Evolutionary conservation across 805 yeast genomes (phyloP), one percentile per base, ranked within the genome.

Genomic region (Blastobotrys chiropterorum): DNA sequence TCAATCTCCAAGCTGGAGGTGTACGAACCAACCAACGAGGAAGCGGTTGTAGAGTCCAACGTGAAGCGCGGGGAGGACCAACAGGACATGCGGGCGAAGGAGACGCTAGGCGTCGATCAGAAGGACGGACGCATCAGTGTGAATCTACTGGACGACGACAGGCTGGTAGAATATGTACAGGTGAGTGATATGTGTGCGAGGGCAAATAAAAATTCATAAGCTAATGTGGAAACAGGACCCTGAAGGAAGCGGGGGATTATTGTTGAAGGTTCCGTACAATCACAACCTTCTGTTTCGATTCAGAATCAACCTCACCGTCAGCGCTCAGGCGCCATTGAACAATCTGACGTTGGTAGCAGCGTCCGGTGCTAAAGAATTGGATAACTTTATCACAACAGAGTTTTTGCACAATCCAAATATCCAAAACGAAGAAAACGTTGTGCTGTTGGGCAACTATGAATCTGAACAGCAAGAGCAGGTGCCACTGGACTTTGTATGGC

Each of bases 371-470:
- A 52, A 54, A 5, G 58, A 62, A 44, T 59, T 69, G 20, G 69
- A 68, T 41, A 46, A 57, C 4, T 60, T 67, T 53, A 56, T 69
- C 39, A 65, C 65, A 21, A 64, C 61, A 26, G 72, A 69, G 53
- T 57, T 69, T 41, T 64, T 67, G 47, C 62, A 61, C 52, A 64
- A 66, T 55, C 71, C 71, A 17, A 67, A 70, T 51, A 56, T 70
- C 21, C 74, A 70, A 47, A 67, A 68, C 19, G 65, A 67, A 47
- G 63, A 65, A 21, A 69, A 70, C 47, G 74, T 69, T 3, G 59
- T 55, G 16, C 59, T 68, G 39, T 59, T 71, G n/a, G 73, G 73
- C 46, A 71, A 67, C 49, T 60, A 58, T 41, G 40, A 13, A 4
- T 31, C 48, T 20, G 14, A 45, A 7, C 8, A 39, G 40, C 26